Conservation (phyloP, 2,329 filamentous ascomycete genomes). For the Colletotrichum sojae region DNA sequence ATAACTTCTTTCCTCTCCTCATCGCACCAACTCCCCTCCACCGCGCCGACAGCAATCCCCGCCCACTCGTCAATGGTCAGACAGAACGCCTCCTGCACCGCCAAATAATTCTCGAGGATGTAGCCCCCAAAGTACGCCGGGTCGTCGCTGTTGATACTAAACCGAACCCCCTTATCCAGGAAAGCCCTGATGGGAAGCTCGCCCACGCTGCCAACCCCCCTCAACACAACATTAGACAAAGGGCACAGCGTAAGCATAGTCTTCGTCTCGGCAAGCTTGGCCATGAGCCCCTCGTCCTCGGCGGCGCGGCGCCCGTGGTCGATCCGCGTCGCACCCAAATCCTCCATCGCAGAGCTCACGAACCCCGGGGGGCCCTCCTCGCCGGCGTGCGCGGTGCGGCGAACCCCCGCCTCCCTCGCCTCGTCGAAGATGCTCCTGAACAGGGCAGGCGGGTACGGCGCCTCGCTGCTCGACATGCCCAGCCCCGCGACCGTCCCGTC, state of each 20-base stretch:
- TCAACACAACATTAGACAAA: constrained; percentile 51
- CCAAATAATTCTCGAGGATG: constrained; percentile 81
- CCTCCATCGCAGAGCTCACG: constrained; percentile 74
- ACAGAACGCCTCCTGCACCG: constrained; percentile 79
- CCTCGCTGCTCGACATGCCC: constrained; percentile 77
- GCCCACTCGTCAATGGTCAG: constrained; percentile 77
- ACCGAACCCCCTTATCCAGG: constrained; percentile 74
- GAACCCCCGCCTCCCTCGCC: constrained; percentile 62
- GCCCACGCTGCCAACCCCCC: constrained; percentile 41
- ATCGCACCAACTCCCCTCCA: constrained; percentile 76
- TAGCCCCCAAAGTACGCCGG: constrained; percentile 84
- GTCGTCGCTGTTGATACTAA: constrained; percentile 82
- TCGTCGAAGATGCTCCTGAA: constrained; percentile 74
- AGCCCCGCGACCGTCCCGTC: constrained; percentile 72
- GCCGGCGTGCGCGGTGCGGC: constrained; percentile 80
- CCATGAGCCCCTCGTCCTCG: constrained; percentile 71
- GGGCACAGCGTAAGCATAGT: constrained; percentile 58
- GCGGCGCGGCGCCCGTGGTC: constrained; percentile 80
- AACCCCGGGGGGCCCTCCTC: constrained; percentile 81
- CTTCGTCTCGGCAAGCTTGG: constrained; percentile 68
- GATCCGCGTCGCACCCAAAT: constrained; percentile 75
- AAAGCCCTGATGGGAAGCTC: constrained; percentile 72
- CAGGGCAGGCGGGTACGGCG: constrained; percentile 68
- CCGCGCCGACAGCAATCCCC: constrained; percentile 71
- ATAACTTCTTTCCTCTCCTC: constrained; percentile 74